Evolutionary conservation across 208 protist species (phyloP), one percentile per base, ranked within the genome.

Genomic region (Crithidia thermophila): DNA sequence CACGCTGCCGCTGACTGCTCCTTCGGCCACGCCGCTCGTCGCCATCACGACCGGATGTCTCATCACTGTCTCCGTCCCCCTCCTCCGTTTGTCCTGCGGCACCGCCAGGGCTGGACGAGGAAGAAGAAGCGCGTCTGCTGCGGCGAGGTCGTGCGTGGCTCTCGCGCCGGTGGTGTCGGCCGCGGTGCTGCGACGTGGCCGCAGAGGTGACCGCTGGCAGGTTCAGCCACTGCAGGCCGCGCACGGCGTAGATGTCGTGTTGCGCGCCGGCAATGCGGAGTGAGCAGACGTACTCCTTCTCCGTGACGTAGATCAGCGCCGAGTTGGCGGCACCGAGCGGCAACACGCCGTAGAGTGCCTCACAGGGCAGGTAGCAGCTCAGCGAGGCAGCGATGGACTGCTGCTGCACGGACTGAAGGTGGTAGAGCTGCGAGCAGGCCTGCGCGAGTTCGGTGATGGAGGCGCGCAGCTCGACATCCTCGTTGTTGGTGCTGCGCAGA

Each of bases 301-400:
- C 62, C 13, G 75, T 72, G 37, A 94, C 82, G 69, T 89, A 94
- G 8, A 94, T 59, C 6, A 94, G 67, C 10, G 87, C 78, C 0
- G 85, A 84, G 34, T 75, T 74, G 59, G 14, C 34, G 28, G 50
- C 25, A 33, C 84, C 82, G 28, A 94, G 37, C 1, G 73, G 71
- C n/a, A 92, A 59, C 5, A 92, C 84, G 30, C 88, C 88, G 73
- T 90, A 94, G 30, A 94, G 47, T 6, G 83, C 85, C 39, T 77
- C 78, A 51, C 82, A 91, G 23, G 63, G 51, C 49, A 82, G 45
- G 30, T 67, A 70, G 11, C 43, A 43, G 42, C 55, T 78, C 39
- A 71, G 30, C 0, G 61, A 50, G 10, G 64, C 67, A 3, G 65
- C 39, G 18, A 60, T 49, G 4, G 52, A 67, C 9, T 43, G 62